Evolutionary conservation across 2,329 filamentous ascomycete genomes (phyloP).

Genomic region (Trichophyton verrucosum): DNA sequence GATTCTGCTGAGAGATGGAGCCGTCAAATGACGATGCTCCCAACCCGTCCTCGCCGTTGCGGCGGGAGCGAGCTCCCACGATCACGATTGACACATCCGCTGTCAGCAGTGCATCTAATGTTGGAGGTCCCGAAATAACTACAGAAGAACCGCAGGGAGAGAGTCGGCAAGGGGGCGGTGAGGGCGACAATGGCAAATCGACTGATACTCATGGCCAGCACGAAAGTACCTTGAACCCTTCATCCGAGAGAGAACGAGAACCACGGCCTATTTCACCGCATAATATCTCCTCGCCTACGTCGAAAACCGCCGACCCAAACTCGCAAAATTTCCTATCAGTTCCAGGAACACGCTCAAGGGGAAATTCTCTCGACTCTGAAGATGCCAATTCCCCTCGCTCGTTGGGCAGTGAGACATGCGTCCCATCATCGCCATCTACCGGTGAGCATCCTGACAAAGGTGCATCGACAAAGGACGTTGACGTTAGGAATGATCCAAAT

Average conservation of each 20-base stretch:
- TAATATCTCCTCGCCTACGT: slow-evolving; percentile 52
- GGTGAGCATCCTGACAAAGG: slow-evolving; percentile 31
- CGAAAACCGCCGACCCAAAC: slow-evolving; percentile 39
- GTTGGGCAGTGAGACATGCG: slow-evolving; percentile 43
- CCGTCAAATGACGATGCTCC: slow-evolving; percentile 15
- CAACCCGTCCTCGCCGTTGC: slow-evolving; percentile 23
- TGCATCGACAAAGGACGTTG: slow-evolving; percentile 31
- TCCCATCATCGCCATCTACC: slow-evolving; percentile 32
- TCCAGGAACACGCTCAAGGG: slow-evolving; percentile 49
- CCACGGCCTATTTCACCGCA: slow-evolving; percentile 51
- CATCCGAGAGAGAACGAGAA: slow-evolving; percentile 32
- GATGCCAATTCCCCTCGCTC: slow-evolving; percentile 43
- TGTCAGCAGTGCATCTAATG: slow-evolving; percentile 26
- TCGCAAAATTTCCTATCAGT: slow-evolving; percentile 49
- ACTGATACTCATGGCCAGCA: neutral
- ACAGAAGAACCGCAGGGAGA: neutral
- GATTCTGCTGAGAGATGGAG: neutral
- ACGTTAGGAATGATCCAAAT: slow-evolving; percentile 47
- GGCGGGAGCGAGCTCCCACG: slow-evolving; percentile 38
- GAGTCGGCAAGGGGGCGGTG: neutral
- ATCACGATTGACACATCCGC: slow-evolving; percentile 48
- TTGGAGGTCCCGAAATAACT: neutral
- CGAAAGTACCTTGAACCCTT: neutral
- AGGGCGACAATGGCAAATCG: neutral
- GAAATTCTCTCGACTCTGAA: slow-evolving; percentile 53